Base-by-base conservation (phyloP, 2,329 filamentous ascomycete species). In the Cytospora paraplurivora region DNA sequence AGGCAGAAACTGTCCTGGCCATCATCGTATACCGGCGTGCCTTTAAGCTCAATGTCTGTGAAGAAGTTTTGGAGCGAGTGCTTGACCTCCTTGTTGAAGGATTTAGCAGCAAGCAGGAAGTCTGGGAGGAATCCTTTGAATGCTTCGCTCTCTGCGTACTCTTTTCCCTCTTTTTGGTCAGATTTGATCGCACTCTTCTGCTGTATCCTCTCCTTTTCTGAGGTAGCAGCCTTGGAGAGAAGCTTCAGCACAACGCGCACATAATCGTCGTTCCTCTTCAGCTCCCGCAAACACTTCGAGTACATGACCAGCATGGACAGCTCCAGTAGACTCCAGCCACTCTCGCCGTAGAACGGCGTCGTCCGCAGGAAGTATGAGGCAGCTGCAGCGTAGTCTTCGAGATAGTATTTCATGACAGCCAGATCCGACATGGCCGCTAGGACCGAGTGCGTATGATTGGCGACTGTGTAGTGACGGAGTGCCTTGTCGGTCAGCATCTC, bases 251-350 rank as follows among this genome's bases (percentile, higher is more conserved):
- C 82, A 10, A 91, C 88, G 32, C 86, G 85, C 17, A 93, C 87
- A 70, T 93, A 96, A 66, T 96, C 92, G 59, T 94, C 90, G 65
- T 87, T 87, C 15, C 87, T 86, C 56, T 89, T 82, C 34, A 97
- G 82, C 69, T 91, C 84, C 68, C 90, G 89, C 34, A 99, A 81
- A 73, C 93, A 98, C 56, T 85, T 84, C 0, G 91, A 86, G 73
- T 97, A 95, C 82, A 97, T 89, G 67, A 91, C 85, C 7, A 98
- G 82, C 84, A 97, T 91, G 0, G 89, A 89, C 4, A 92, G 80
- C 72, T 98, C 93, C 13, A 97, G 81, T 0, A 88, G 79, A 59
- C 84, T 87, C 93, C 95, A 98, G 53, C 88, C 85, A 62, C 85
- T 87, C 62, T 89, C 86, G 0, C 89, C 89, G 69, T 95, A 97